Base-by-base conservation (phyloP, 2,329 filamentous ascomycete species). In the Huntiella abstrusa region DNA sequence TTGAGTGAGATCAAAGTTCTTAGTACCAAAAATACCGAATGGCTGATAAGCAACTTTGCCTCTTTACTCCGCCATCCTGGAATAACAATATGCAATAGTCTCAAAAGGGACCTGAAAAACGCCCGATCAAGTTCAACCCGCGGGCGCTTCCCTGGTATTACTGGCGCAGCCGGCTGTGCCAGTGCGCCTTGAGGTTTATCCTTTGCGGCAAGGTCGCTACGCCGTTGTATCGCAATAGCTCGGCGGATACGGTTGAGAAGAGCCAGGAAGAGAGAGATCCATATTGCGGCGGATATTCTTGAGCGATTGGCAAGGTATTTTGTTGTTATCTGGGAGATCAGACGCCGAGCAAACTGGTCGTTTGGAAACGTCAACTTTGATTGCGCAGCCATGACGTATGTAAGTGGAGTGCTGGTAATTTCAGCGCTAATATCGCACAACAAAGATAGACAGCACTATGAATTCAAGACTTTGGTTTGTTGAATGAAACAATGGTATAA, bases 111-210 rank as follows among this genome's bases (percentile, higher is more conserved):
- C 53, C 77, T 76, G 60, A 76, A 74, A 62, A 77, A 77, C 52
- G 95, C 88, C 56, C 85, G 73, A 60, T 98, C 92, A 54, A 98
- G 66, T 64, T 93, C 88, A 46, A 95, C 87, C 64, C 83, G 88
- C 65, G 84, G 85, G 15, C 49, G 46, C 57, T 73, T 73, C 52
- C 65, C 68, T 47, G 60, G 64, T 13, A 50, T 55, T 12, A 19
- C n/a, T 4, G 46, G 62, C 7, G 57, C 57, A 5, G 11, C 22
- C 8, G 37, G n/a, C 22, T 33, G 16, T 12, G 36, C 12, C 28
- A 33, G 41, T 13, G 46, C 43, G 34, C 47, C 70, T 56, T 61
- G 62, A 12, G 83, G 83, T 36, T 36, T 16, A 6, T n/a, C 12
- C 11, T 16, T 36, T n/a, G 34, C 34, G 5, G 34, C 12, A 36